These are phyloP conservation scores for Orbilia oligospora DNA, from an alignment of 2,329 filamentous ascomycete genomes.

Conservation along the genomic window DNA sequence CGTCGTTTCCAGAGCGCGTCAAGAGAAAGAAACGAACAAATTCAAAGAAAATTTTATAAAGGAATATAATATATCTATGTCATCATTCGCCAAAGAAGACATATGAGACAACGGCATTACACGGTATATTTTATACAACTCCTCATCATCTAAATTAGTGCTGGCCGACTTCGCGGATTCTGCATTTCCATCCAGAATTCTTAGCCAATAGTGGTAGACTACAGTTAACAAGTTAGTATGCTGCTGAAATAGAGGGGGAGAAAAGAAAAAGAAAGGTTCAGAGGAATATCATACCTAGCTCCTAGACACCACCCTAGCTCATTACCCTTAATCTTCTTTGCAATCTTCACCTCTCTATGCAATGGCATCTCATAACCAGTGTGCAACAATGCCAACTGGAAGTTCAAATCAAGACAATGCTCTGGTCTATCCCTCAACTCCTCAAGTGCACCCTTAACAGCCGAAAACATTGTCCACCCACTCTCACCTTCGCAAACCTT, in stretches of 20 bases:
- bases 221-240: slow-evolving; percentile 66
- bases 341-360: slow-evolving; percentile 94
- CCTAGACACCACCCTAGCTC: slow-evolving; percentile 98
- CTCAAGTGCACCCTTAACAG: slow-evolving; percentile 81
- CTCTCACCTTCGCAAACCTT: slow-evolving; percentile 79
- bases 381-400: slow-evolving; percentile 92
- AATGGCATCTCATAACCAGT: slow-evolving; percentile 99
- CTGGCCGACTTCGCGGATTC: slow-evolving; percentile 78
- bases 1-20: not conserved
- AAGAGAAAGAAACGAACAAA: not conserved
- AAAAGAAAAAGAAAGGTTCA: not conserved
- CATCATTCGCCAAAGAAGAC: slow-evolving; percentile 54
- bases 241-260: slow-evolving; percentile 1
- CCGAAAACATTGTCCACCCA: slow-evolving; percentile 84
- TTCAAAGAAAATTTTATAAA: slow-evolving; percentile 2
- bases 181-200: slow-evolving; percentile 88
- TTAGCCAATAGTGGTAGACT: slow-evolving; percentile 87
- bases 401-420: slow-evolving; percentile 94
- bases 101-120: slow-evolving; percentile 33
- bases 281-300: slow-evolving; percentile 78
- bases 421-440: slow-evolving; percentile 88
- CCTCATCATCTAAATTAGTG: slow-evolving; percentile 66
- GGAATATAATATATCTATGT: slow-evolving; percentile 13
- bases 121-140: slow-evolving; percentile 33
- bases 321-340: slow-evolving; percentile 98